Evolutionary conservation across 176 grass and related monocot genomes (phyloP).

Genomic region (barley (Hordeum vulgare)): MorexV3_pseudomolecules_assembly NC_058520.1:583894402-583894901

Average conservation of each 20-base stretch:
- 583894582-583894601: background rate
- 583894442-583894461: background rate
- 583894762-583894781: constrained; percentile 32
- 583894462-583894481: background rate
- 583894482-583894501: background rate
- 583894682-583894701: constrained; percentile 21
- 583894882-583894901: constrained; percentile 55
- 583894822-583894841: constrained; percentile 60
- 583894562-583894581: background rate
- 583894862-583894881: constrained; percentile 36
- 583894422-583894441: background rate
- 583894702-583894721: constrained; percentile 24
- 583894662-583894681: constrained; percentile 17
- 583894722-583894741: background rate
- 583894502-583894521: background rate
- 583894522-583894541: background rate
- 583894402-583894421: background rate
- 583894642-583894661: constrained; percentile 18
- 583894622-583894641: background rate
- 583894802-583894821: constrained; percentile 53
- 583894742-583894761: constrained; percentile 37
- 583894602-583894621: background rate
- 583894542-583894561: background rate
- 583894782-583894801: constrained; percentile 51
- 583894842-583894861: constrained; percentile 37